Evolutionary conservation across 352 stramenopile genomes (phyloP), one percentile per base, ranked within the genome.

Genomic region (Phytopythium cucurbitacearum): DNA sequence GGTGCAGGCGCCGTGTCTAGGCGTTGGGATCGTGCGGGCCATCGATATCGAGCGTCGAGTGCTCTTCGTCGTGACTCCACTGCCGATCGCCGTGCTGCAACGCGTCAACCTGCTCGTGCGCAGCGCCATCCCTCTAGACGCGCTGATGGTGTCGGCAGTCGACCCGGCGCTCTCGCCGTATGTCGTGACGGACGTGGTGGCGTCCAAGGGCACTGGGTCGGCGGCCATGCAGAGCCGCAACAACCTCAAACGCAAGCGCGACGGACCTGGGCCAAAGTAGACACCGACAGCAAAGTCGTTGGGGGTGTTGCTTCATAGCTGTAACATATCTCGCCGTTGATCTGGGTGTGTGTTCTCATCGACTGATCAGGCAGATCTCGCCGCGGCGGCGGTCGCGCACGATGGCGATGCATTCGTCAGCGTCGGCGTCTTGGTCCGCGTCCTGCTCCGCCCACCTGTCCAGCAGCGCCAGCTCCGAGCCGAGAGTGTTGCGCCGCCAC

Each of bases 221-320:
- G 67, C 68, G 9, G 72, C 67, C 40, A 94, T 94, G 85, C 77
- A 94, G 56, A 93, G 82, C 58, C 81, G 85, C 53, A 87, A 94
- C 63, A 94, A 92, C 57, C 67, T 94, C 55, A 94, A 94, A 60
- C 82, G 85, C 40, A 94, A 94, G 62, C 80, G 82, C 10, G 82
- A 92, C 39, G 38, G 44, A 34, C 15, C 7, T 12, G 40, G 40
- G 40, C 40, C n/a, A 44, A 28, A 44, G 40, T 28, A 12, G 40
- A 44, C 40, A n/a, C 11, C 40, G 40, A 44, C 11, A 10, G 5
- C 40, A 15, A 28, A 28, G 21, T 28, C 21, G 21, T 28, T 28
- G 21, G 21, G 21, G 21, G 21, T 28, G 21, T 28, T 28, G 21
- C 21, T 28, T 28, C 21, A 50, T n/a, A 57, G 15, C 16, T 32